Base-by-base conservation (phyloP, 2,329 filamentous ascomycete genomes). In the Microascus cirrosus region DNA sequence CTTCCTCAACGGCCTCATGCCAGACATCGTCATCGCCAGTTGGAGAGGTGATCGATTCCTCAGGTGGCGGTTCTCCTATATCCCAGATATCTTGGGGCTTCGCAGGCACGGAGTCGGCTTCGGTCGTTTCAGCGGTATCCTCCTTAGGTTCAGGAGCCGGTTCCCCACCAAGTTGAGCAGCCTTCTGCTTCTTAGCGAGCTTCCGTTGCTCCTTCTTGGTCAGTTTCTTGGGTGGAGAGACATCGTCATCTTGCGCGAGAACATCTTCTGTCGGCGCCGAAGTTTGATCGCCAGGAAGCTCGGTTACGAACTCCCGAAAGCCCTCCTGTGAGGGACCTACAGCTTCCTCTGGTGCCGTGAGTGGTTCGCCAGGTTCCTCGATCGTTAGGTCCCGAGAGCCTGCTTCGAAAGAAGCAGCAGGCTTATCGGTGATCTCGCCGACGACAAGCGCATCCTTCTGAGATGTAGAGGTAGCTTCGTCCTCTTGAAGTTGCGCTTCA, bases 81-180 rank as follows among this genome's bases (percentile, higher is more conserved):
- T 56, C 55, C 55, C 55, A 52, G 35, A 34, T 20, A 15, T 25
- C 35, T 42, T 55, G 34, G 34, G 34, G 25, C 39, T 18, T 45
- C 39, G 15, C 39, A n/a, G 13, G 39, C 28, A n/a, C 39, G 18
- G 55, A 28, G 20, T 53, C 28, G 10, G 34, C 45, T 13, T 12
- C n/a, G 13, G 32, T 18, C 48, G 32, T 22, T 18, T 62, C 59
- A 13, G 62, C 28, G 13, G 35, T 45, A 24, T 58, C 36, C 35
- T 58, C 36, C 15, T 52, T 42, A 8, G 48, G 70, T 20, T 39
- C n/a, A n/a, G 58, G 48, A 10, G 63, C 58, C 25, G 58, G 45
- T 11, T 74, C 74, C 22, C 70, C 69, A 12, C 71, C 69, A 48
- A 72, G 70, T 24, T 71, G 68, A 10, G 62, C 59, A 18, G 62